Evolutionary conservation across 2,329 filamentous ascomycete genomes (phyloP), one percentile per base, ranked within the genome.

Genomic region (Aspergillus hortae): DNA sequence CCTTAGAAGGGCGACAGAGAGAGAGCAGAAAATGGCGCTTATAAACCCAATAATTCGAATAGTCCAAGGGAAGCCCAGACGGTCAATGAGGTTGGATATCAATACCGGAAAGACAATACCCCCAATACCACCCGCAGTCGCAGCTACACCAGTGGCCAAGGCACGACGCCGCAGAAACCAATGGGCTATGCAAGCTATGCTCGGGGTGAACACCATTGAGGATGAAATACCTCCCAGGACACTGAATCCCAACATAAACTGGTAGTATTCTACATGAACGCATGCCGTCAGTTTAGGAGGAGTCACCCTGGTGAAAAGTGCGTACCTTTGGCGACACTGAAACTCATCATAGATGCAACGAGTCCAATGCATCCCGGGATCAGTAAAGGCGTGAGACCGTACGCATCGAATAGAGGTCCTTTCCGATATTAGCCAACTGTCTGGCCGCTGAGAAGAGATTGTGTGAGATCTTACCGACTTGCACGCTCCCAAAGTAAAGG

Each of bases 401-500:
- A 56, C 1, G 62, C 56, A 46, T 70, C 68, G 49, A 70, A 70
- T 1, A 69, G 55, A 1, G 68, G 67, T 0, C 68, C 67, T 65
- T 15, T 32, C 15, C n/a, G 23, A 21, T 43, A 38, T 11, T 32
- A 32, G 33, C 21, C 46, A 3, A 14, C 5, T 19, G 17, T 2
- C 3, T n/a, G 23, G 23, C 4, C 23, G 23, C 25, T 21, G 30
- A 4, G 36, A 1, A 43, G n/a, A 42, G 41, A n/a, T 15, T 11
- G 17, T 15, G n/a, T 6, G 48, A 48, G 38, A 62, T 60, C 65
- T n/a, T 33, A 51, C 50, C 68, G 53, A 55, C 50, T 41, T 70
- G 68, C 1, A 66, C 60, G 23, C 68, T 64, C 11, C 58, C 61
- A 36, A 71, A 58, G 42, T 64, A 69, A 15, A 69, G 48, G 36